A percentile compares a stretch with the other conserved stretches of the same genome.
Conservation (phyloP, 805 yeast genomes). For the Zygosaccharomyces gambellarensis region DNA sequence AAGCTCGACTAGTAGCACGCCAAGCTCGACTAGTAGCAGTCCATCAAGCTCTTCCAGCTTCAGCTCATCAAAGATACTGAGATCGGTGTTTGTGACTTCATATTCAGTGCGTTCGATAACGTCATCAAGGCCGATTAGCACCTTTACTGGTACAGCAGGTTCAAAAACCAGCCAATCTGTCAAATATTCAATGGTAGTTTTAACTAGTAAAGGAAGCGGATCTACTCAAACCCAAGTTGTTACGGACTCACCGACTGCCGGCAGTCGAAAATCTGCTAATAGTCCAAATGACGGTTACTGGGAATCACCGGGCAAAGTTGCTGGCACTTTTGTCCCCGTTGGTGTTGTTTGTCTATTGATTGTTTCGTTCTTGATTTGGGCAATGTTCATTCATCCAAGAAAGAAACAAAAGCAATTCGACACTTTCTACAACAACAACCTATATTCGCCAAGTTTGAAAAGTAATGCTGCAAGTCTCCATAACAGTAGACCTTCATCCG, state of each 20-base stretch:
- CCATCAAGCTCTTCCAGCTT: not conserved
- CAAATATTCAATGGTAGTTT: conserved; percentile 19
- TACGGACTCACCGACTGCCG: conserved; percentile 4
- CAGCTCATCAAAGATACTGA: not conserved
- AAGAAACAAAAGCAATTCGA: conserved; percentile 23
- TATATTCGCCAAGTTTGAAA: conserved; percentile 14
- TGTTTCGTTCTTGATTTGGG: conserved; percentile 38
- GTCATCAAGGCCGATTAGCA: conserved; percentile 7
- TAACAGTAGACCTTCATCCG: conserved; percentile 14
- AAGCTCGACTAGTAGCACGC: not conserved
- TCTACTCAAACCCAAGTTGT: not conserved
- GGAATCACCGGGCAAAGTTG: conserved; percentile 68
- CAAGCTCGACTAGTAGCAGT: not conserved
- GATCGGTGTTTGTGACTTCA: conserved; percentile 4
- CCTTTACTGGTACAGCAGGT: not conserved
- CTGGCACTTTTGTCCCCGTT: conserved; percentile 78
- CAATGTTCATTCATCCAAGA: conserved; percentile 15
- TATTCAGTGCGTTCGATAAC: conserved; percentile 6
- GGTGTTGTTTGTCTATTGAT: conserved; percentile 55
- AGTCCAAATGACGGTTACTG: conserved; percentile 45
- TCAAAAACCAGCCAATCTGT: conserved; percentile 11
- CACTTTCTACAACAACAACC: conserved; percentile 23
- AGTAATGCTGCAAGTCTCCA: conserved; percentile 12
- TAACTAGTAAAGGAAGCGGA: conserved; percentile 12
- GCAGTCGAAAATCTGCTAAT: conserved; percentile 4